Base-by-base conservation (phyloP, 805 yeast genomes). In the Saturnispora besseyi region DNA sequence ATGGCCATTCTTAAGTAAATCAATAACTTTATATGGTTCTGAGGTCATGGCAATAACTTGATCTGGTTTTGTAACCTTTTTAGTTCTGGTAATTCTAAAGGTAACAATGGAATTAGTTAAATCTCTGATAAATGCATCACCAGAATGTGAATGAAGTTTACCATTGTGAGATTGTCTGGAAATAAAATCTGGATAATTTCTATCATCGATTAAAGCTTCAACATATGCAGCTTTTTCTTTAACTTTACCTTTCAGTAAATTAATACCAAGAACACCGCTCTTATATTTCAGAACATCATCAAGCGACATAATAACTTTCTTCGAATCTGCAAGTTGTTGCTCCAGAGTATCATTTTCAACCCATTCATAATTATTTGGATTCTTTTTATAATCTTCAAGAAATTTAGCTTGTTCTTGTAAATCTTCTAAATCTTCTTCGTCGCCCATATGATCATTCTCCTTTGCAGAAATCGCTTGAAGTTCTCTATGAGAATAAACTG, bases 41-140 rank as follows among this genome's bases (percentile, higher is more conserved):
- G 80, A 84, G 2, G 71, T 65, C 57, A 82, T 87, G 4, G 71
- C 68, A 21, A 79, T 51, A 29, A 86, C 60, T 36, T 82, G 81
- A 41, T 72, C 72, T 9, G 66, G 63, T 22, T 67, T 68, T 29
- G 65, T 71, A 12, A 78, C 79, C 32, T 72, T 71, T 18, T 71
- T 73, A 47, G 70, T 75, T 50, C 74, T 76, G 1, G 85, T 65
- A n/a, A 81, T 61, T 62, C 91, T 73, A 55, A 86, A 67, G 34
- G 78, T 65, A 41, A 78, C 55, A 44, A 65, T 70, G 34, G 89
- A 82, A 61, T 84, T 73, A 40, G 76, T 75, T 58, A 86, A 72
- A 62, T 86, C 93, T 63, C 95, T 77, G 45, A 86, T 71, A 56
- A 84, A 84, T 0, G 77, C 77, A 52, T 74, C 78, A 21, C 81